Percentiles rank a stretch among this genome's conserved stretches.
These are phyloP conservation scores for Arthrobotrys entomopaga DNA, from an alignment of 2,329 filamentous ascomycete genomes.

Conservation along the genomic window DNA sequence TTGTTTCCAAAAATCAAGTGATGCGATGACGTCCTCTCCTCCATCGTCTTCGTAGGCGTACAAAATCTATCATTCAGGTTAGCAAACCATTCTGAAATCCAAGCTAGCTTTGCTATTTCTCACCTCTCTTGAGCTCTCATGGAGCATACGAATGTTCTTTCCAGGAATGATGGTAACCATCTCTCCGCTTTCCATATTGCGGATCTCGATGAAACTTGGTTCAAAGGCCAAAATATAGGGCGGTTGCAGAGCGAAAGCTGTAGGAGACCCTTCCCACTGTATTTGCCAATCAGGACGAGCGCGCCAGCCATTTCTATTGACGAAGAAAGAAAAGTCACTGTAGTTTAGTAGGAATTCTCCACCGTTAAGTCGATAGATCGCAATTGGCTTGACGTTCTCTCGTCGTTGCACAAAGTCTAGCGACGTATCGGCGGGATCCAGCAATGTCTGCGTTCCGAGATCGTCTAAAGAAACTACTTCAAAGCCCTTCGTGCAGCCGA, in stretches of 20 bases:
- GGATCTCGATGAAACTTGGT: conserved; percentile 94
- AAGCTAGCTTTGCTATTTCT: conserved; percentile 59
- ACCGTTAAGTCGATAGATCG: conserved; percentile 95
- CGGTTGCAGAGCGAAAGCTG: conserved; percentile 91
- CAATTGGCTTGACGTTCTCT: conserved; percentile 92
- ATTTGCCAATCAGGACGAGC: conserved; percentile 96
- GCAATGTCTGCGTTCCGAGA: conserved; percentile 94
- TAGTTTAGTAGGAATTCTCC: conserved; percentile 94
- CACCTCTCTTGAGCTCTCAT: conserved; percentile 96
- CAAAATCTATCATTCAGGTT: conserved; percentile 74
- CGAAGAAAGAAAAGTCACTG: conserved; percentile 98
- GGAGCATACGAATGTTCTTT: conserved; percentile 96
- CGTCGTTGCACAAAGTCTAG: conserved; percentile 95
- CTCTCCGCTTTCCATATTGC: conserved; percentile 91
- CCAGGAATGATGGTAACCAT: conserved; percentile 93
- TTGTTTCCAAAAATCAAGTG: conserved; percentile 93
- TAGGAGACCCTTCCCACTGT: conserved; percentile 93
- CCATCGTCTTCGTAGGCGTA: conserved; percentile 91
- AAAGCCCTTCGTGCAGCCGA: conserved; percentile 93
- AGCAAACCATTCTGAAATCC: background rate
- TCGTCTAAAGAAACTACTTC: conserved; percentile 97
- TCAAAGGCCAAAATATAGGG: conserved; percentile 98
- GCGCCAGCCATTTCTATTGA: conserved; percentile 97
- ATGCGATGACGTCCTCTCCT: conserved; percentile 91
- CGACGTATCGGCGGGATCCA: conserved; percentile 97